Conservation (phyloP, 768 basidiomycete genomes). For the Mycena vulgaris region DNA sequence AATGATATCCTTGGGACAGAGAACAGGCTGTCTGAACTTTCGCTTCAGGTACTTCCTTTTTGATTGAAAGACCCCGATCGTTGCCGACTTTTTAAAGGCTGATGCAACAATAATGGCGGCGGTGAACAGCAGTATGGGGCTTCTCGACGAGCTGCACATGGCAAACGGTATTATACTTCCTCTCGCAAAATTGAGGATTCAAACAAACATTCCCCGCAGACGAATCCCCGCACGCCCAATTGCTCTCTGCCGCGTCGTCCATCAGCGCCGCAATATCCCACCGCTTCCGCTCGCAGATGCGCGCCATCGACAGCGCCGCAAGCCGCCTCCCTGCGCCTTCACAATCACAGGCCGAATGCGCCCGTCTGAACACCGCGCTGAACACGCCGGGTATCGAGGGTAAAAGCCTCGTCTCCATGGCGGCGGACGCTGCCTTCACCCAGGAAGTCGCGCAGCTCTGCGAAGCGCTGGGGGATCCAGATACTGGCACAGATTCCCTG, state of each 20-base stretch:
- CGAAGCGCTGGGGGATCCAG: slow-evolving; percentile 10
- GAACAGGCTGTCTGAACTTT: slow-evolving; percentile 47
- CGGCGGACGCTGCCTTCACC: background rate
- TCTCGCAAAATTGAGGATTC: too few relatives aligned
- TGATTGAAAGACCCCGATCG: background rate
- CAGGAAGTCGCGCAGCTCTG: slow-evolving; percentile 12
- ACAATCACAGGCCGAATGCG: slow-evolving; percentile 20
- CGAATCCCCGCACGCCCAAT: background rate
- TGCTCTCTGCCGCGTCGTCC: slow-evolving; percentile 9
- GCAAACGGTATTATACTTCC: background rate
- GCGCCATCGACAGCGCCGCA: slow-evolving; percentile 12
- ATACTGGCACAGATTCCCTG: background rate
- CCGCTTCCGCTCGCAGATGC: slow-evolving; percentile 25
- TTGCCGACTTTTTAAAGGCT: slow-evolving; percentile 1
- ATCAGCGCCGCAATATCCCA: background rate
- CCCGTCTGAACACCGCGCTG: slow-evolving; percentile 20
- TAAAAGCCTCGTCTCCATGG: background rate
- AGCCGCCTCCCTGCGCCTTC: slow-evolving; percentile 7
- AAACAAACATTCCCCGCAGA: slow-evolving; percentile 2
- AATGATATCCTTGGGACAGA: slow-evolving; percentile 39
- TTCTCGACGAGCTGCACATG: background rate
- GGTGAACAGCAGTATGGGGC: slow-evolving; percentile 5
- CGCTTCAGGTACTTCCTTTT: slow-evolving; percentile 42
- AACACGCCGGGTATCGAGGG: background rate
- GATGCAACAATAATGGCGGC: slow-evolving; percentile 9